A percentile compares a stretch with the other conserved stretches of the same genome.
These are phyloP conservation scores for Talaromyces stipitatus DNA, from an alignment of 495 filamentous ascomycete genomes.

Conservation along the genomic window DNA sequence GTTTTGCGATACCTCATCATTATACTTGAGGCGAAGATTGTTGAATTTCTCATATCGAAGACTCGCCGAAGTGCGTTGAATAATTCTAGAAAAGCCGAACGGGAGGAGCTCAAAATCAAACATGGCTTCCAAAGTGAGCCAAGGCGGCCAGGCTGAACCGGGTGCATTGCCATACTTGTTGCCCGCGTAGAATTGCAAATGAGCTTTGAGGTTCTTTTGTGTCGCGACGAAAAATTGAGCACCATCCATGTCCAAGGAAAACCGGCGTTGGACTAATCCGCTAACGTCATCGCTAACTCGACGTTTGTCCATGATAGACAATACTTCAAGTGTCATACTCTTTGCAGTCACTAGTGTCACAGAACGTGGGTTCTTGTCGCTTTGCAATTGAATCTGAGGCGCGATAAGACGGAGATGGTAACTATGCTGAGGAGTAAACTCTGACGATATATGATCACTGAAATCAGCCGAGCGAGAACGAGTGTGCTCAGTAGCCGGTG, in stretches of 20 bases:
- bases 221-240: constrained; percentile 97
- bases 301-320: constrained; percentile 96
- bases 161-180: constrained; percentile 83
- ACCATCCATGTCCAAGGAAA: constrained; percentile 89
- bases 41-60: constrained; percentile 98
- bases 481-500: constrained; percentile 22
- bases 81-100: constrained; percentile 90
- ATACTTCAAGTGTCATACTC: constrained; percentile 91
- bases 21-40: constrained; percentile 92
- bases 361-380: constrained; percentile 91
- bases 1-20: constrained; percentile 77
- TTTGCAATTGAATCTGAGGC: constrained; percentile 94
- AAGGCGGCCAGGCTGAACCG: constrained; percentile 89
- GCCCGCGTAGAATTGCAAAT: constrained; percentile 87
- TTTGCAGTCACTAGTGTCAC: constrained; percentile 91
- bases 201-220: constrained; percentile 74
- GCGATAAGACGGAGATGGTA: constrained; percentile 94
- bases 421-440: constrained; percentile 87
- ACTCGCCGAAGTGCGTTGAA: constrained; percentile 89
- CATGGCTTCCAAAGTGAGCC: constrained; percentile 96
- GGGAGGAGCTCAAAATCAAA: constrained; percentile 89
- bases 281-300: constrained; percentile 87
- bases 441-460: constrained; percentile 70
- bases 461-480: constrained; percentile 44
- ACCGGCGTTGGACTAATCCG: constrained; percentile 88